These are phyloP conservation scores for Astrocystis sublimbata DNA, from an alignment of 495 filamentous ascomycete genomes.

Conservation along the genomic window DNA sequence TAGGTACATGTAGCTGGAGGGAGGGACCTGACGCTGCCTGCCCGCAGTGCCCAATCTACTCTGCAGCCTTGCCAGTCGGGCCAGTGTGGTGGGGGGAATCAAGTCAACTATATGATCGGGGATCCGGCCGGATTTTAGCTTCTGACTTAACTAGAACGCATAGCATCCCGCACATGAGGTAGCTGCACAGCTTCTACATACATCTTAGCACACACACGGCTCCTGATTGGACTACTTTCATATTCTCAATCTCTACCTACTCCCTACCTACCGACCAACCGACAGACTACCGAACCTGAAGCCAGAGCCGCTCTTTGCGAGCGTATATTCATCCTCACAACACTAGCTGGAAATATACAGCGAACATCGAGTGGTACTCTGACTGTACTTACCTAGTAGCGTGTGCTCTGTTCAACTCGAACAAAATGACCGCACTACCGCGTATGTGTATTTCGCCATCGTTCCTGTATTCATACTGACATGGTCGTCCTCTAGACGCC, in stretches of 20 bases:
- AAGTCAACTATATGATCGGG: background rate
- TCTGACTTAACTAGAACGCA: conserved; percentile 5
- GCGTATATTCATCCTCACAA: background rate
- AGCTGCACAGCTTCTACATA: background rate
- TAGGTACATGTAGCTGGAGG: background rate
- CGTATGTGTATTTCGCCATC: conserved; percentile 52
- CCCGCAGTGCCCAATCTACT: no score
- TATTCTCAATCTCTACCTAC: background rate
- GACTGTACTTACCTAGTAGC: background rate
- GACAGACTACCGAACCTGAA: background rate
- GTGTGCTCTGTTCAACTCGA: background rate
- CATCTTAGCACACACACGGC: background rate
- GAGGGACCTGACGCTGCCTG: no score
- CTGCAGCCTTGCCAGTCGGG: conserved; percentile 4
- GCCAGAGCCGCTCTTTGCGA: background rate
- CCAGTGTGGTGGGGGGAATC: background rate
- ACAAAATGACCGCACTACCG: conserved; percentile 66
- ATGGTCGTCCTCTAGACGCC: conserved; percentile 64
- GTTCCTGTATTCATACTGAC: conserved; percentile 16
- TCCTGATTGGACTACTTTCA: background rate
- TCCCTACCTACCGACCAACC: background rate
- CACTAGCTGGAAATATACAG: background rate
- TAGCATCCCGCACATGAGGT: background rate
- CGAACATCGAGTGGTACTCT: background rate
- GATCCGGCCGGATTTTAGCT: background rate